A percentile compares a stretch with the other conserved stretches of the same genome.
Conservation (phyloP, 139 green algal species). For the Chloropicon primus region DNA sequence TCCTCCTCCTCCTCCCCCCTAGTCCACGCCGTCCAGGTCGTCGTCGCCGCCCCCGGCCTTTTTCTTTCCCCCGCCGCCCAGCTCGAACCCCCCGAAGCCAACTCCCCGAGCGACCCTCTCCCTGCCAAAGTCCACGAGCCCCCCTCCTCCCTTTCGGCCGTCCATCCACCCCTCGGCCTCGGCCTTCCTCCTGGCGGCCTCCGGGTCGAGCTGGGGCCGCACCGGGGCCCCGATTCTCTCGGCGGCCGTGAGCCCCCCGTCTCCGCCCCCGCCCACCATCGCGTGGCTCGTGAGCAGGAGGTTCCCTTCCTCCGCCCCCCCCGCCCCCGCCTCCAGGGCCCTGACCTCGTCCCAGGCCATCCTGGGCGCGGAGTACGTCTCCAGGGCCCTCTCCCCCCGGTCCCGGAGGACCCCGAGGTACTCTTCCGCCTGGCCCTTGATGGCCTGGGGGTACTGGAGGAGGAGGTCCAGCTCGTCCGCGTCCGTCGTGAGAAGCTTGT, state of each 20-base stretch:
- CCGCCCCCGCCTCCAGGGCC: slow-evolving; percentile 10
- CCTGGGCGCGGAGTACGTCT: slow-evolving; percentile 14
- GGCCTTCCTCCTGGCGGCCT: neutral
- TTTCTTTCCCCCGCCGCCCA: neutral
- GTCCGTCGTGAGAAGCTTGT: slow-evolving; percentile 52
- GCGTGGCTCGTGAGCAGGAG: slow-evolving; percentile 18
- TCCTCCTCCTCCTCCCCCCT: too few species aligned
- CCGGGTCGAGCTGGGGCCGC: slow-evolving; percentile 6
- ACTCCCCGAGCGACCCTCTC: neutral
- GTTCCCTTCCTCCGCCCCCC: slow-evolving; percentile 1
- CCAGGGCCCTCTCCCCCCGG: slow-evolving; percentile 13
- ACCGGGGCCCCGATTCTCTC: slow-evolving; percentile 7
- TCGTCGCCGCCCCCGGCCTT: neutral
- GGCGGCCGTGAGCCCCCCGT: slow-evolving; percentile 13
- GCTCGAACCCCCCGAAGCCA: too few species aligned
- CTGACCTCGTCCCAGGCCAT: slow-evolving; percentile 45
- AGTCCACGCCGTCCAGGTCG: neutral
- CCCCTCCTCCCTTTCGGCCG: neutral
- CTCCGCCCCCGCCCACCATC: slow-evolving; percentile 11
- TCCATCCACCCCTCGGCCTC: neutral
- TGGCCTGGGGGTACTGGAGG: slow-evolving; percentile 40
- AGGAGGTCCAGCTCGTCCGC: slow-evolving; percentile 59
- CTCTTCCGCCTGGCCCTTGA: slow-evolving; percentile 20
- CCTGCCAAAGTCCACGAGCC: neutral
- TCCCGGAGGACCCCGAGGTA: slow-evolving; percentile 25